Percentiles rank a stretch among this genome's conserved stretches.
These are phyloP conservation scores for Gloeophyllum trabeum DNA, from an alignment of 768 basidiomycete species.

Conservation along the genomic window DNA sequence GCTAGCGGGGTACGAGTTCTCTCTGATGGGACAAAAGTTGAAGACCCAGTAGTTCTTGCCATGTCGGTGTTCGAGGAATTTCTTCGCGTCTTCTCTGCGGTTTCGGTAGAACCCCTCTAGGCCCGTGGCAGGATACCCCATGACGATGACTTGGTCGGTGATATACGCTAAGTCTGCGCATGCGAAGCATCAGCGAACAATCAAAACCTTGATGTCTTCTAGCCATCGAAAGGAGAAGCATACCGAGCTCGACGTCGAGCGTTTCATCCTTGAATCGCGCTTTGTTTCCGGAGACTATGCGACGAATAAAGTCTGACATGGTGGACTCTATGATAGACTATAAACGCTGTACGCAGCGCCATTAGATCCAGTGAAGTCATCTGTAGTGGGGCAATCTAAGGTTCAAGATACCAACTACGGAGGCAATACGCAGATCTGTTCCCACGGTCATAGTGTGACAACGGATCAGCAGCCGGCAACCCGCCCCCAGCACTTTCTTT, in stretches of 20 bases:
- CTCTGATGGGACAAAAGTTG: constrained; percentile 76
- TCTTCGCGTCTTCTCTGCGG: constrained; percentile 58
- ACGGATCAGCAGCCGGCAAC: too few relatives aligned
- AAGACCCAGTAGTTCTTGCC: constrained; percentile 78
- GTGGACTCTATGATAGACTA: too few relatives aligned
- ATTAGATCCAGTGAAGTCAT: not conserved
- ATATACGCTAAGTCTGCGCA: constrained; percentile 49
- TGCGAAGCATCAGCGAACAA: too few relatives aligned
- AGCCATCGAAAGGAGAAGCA: constrained; percentile 1
- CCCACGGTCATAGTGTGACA: too few relatives aligned
- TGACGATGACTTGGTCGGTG: constrained; percentile 64
- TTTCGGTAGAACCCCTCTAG: constrained; percentile 77
- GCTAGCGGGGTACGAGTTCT: constrained; percentile 66
- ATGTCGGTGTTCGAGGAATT: constrained; percentile 65
- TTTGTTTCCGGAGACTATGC: constrained; percentile 75
- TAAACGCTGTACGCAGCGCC: too few relatives aligned
- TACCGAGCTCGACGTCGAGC: constrained; percentile 62
- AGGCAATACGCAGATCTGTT: too few relatives aligned
- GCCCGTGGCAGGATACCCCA: constrained; percentile 80
- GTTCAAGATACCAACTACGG: too few relatives aligned
- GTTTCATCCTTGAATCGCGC: constrained; percentile 62
- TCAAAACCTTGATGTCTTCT: too few relatives aligned
- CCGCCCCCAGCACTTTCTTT: too few relatives aligned
- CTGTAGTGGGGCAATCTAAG: too few relatives aligned
- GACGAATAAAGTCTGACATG: constrained; percentile 59